Evolutionary conservation across 2,329 filamentous ascomycete genomes (phyloP).

Genomic region (Diplodia seriata): DNA sequence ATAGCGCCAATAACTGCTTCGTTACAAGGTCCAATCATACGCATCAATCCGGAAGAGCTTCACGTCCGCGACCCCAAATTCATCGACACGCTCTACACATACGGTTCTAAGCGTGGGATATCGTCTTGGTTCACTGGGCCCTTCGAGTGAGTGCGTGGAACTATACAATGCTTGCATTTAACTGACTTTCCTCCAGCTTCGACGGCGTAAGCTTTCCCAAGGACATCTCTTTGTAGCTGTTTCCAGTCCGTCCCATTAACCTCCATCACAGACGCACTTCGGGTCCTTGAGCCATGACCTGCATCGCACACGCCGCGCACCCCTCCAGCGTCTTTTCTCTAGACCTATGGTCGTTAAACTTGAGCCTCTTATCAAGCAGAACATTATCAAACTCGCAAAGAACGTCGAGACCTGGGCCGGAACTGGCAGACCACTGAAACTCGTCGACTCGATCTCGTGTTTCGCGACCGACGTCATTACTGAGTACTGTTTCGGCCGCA

Average conservation of each 20-base stretch:
- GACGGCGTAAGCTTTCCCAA: background rate
- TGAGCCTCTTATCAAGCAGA: slow-evolving; percentile 33
- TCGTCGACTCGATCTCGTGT: slow-evolving; percentile 34
- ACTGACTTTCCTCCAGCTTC: background rate
- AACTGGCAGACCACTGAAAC: slow-evolving; percentile 30
- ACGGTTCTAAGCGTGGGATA: slow-evolving; percentile 34
- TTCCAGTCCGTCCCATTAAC: background rate
- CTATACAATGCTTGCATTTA: background rate
- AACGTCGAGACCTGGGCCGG: slow-evolving; percentile 34
- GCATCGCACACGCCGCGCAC: slow-evolving; percentile 38
- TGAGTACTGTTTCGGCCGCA: slow-evolving; percentile 36
- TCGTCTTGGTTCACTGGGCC: slow-evolving; percentile 2
- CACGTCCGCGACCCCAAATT: slow-evolving; percentile 52
- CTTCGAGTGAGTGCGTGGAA: slow-evolving; percentile 3
- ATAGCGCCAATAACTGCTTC: background rate
- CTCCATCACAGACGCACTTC: slow-evolving; percentile 17
- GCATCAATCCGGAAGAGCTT: slow-evolving; percentile 52
- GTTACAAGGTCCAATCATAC: slow-evolving; percentile 48
- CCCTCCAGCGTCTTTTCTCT: slow-evolving; percentile 34
- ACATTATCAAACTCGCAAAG: slow-evolving; percentile 29
- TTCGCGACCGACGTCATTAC: slow-evolving; percentile 37
- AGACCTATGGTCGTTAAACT: slow-evolving; percentile 31
- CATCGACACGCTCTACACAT: slow-evolving; percentile 44
- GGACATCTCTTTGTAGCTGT: background rate
- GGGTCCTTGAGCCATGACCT: slow-evolving; percentile 30